Base-by-base conservation (phyloP, 1,139 yeast genomes). In the Nematodospora anomalae region DNA sequence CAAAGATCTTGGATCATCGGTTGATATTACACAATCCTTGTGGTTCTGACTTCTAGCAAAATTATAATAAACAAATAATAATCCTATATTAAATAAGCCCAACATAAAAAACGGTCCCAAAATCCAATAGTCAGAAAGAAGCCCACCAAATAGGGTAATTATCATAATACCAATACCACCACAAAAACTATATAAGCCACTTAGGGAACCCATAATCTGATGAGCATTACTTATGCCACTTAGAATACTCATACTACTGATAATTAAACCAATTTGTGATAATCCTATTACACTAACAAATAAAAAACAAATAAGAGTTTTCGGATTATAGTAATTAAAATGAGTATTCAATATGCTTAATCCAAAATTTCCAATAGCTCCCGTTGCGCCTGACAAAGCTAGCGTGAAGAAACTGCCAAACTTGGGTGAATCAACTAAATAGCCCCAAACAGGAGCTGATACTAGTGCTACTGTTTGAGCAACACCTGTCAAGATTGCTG, bases 101-200 rank as follows among this genome's bases (percentile, higher is more conserved):
- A 81, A 60, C 8, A 81, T 56, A 30, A 76, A 55, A 46, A 83
- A 83, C 3, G 89, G 87, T 1, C 78, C 75, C 32, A 78, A 73
- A 13, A 71, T 61, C 77, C 80, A 77, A 26, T 46, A 39, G 50
- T 81, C 88, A 26, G 84, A 76, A 49, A 79, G 62, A 26, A 60
- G 51, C 1, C 89, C 89, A 4, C 90, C 90, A 10, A 80, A 33
- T 47, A 76, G 74, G 27, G 81, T 72, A 16, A 82, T 62, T 1
- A 79, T 38, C 40, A 83, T 58, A 16, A 83, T 80, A 1, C 92
- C 92, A n/a, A 79, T 37, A 1, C 87, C 88, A 6, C 89, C 89
- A 47, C 74, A 64, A 37, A 83, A 70, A 12, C 83, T 74, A 52
- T 79, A 81, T 6, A 81, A 75, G 2, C 92, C 92, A 40, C 83